Evolutionary conservation across 2,329 filamentous ascomycete genomes (phyloP), one percentile per base, ranked within the genome.

Genomic region (Aschersonia sp.): DNA sequence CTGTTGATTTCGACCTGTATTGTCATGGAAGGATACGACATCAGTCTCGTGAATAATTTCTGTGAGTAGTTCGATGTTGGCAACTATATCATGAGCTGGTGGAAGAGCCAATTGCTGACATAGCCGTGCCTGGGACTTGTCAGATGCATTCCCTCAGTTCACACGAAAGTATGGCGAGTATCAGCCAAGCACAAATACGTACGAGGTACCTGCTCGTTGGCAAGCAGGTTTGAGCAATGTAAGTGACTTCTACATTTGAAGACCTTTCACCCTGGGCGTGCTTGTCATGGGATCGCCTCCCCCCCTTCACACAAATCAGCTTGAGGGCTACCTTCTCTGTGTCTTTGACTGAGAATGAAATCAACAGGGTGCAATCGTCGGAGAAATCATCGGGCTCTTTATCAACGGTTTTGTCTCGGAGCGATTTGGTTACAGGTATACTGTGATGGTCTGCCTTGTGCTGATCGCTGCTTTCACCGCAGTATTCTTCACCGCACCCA

Each of bases 1-100:
- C 59, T 94, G 46, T 70, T 94, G 50, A 89, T 95, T 63, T 91
- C 84, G n/a, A 91, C 86, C 0, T 89, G 85, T 61, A 92, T 94
- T 58, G 80, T 78, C 57, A 95, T 95, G 89, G 88, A 94, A 64
- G 88, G 86, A 35, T 94, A 89, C 67, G 87, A 94, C 60, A 73
- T 92, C 50, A 82, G 78, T 57, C 70, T 94, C 47, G 78, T 92
- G 57, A 87, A 83, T 69, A 89, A 89, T 65, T 88, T 92, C 59
- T 89, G 78, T 67, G 65, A 58, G 53, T 56, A 31, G 20, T 4
- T 70, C 44, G 6, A 42, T 12, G 40, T 38, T 7, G 28, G 4
- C 4, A 31, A 5, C 4, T 31, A 20, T n/a, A 2, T 31, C 38
- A 10, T 20, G 20, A 20, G 20, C 20, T 20, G 20, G 20, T 20